Conservation (phyloP, 1,284 basidiomycete species). For the Ustilago bromivora region DNA sequence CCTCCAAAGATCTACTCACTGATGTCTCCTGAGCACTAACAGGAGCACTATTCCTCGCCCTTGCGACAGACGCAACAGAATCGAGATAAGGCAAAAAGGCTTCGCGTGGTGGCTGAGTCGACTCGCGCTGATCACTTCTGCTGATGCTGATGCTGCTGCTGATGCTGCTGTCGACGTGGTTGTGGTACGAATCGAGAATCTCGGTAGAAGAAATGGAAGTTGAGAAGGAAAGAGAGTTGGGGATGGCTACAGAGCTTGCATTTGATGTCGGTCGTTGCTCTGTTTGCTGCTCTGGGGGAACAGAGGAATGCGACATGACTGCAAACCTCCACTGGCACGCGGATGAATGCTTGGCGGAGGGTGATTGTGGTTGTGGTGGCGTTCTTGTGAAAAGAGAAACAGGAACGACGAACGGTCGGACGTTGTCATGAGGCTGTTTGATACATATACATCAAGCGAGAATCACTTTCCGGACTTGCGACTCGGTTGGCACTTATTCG, state of each 20-base stretch:
- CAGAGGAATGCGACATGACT: slow-evolving; percentile 16
- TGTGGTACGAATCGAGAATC: slow-evolving; percentile 10
- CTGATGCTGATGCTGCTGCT: too few relatives aligned
- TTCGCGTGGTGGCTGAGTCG: background rate
- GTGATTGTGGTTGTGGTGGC: background rate
- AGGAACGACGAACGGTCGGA: slow-evolving; percentile 2
- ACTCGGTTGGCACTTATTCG: background rate
- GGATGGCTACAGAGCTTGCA: slow-evolving; percentile 26
- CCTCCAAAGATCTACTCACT: background rate
- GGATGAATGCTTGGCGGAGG: slow-evolving; percentile 1
- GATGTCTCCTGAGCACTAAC: background rate
- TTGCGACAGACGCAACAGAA: slow-evolving; percentile 10
- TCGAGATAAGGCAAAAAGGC: slow-evolving; percentile 20
- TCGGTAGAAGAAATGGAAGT: slow-evolving; percentile 17
- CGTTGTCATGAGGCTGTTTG: background rate
- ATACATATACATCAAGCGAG: background rate
- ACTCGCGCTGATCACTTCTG: background rate
- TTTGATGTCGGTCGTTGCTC: slow-evolving; percentile 16
- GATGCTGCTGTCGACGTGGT: background rate
- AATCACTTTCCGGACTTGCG: background rate
- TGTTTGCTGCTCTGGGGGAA: slow-evolving; percentile 2
- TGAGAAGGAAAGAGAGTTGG: slow-evolving; percentile 25
- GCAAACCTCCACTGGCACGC: background rate
- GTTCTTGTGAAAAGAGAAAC: background rate
- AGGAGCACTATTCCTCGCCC: background rate